These are phyloP conservation scores for Amaranthus hypochondriacus DNA, from an alignment of 148 eudicot genomes.

Conservation along the genomic window DNA sequence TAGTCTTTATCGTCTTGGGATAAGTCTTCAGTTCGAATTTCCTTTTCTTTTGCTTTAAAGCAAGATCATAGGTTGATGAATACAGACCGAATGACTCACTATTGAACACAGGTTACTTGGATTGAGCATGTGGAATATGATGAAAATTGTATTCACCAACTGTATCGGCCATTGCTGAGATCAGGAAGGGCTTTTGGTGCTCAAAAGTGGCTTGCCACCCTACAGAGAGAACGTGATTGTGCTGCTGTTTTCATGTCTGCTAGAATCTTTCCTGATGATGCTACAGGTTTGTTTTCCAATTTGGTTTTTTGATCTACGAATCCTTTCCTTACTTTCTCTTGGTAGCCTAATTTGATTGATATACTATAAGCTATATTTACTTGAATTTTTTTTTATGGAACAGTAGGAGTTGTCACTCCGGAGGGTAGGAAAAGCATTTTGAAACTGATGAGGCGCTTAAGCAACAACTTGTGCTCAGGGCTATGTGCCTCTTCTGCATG, in stretches of 20 bases:
- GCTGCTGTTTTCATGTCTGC: constrained; percentile 34
- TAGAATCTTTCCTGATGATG: constrained; percentile 24
- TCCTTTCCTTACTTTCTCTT: not conserved
- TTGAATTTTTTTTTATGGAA: not conserved
- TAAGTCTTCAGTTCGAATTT: not conserved
- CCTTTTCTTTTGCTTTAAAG: no score
- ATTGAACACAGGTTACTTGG: constrained; percentile 67
- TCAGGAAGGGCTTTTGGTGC: constrained; percentile 81
- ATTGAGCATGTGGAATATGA: constrained; percentile 76
- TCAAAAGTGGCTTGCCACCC: constrained; percentile 59
- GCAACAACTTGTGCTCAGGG: constrained; percentile 40
- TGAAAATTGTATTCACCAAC: constrained; percentile 40
- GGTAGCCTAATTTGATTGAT: not conserved
- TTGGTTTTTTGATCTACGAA: no score
- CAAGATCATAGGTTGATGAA: no score
- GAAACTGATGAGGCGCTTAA: constrained; percentile 48
- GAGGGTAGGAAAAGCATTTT: constrained; percentile 46
- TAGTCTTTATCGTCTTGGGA: not conserved
- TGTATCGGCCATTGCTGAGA: constrained; percentile 50
- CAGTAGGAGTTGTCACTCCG: constrained; percentile 27
- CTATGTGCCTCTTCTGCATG: constrained; percentile 38
- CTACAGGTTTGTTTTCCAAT: constrained; percentile 32
- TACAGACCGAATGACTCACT: not conserved
- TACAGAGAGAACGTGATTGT: constrained; percentile 59
- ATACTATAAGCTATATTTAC: not conserved